Percentiles rank a stretch among this genome's conserved stretches.
These are phyloP conservation scores for Lonicera japonica DNA, from an alignment of 129 eudicot genomes.

Conservation along the genomic window DNA sequence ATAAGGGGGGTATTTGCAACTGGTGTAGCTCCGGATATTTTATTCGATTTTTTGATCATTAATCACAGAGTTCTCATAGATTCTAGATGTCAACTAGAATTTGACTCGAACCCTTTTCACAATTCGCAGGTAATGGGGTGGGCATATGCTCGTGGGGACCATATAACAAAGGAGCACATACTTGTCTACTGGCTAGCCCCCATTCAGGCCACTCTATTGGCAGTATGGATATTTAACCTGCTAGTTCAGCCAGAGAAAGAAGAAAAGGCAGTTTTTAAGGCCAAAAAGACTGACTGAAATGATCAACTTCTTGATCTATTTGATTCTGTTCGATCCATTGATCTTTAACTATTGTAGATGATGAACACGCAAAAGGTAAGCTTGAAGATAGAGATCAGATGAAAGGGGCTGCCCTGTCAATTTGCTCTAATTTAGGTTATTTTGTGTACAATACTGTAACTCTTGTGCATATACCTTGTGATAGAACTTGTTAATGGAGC, in stretches of 20 bases:
- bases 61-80: no score
- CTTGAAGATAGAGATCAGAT: background rate
- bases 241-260: constrained; percentile 30
- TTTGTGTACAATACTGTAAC: no score
- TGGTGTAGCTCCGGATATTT: no score
- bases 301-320: background rate
- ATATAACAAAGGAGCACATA: constrained; percentile 70
- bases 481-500: no score
- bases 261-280: constrained; percentile 27
- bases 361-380: background rate
- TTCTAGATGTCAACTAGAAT: background rate
- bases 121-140: constrained; percentile 77
- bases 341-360: background rate
- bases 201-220: constrained; percentile 55
- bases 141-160: constrained; percentile 91
- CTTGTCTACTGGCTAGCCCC: constrained; percentile 92
- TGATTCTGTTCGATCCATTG: constrained; percentile 6
- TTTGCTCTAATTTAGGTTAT: no score
- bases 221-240: constrained; percentile 52
- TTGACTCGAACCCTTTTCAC: constrained; percentile 10
- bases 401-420: background rate
- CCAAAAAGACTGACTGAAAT: constrained; percentile 23
- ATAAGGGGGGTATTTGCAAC: no score
- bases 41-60: no score
- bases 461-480: no score